Percentiles rank a stretch among this genome's conserved stretches.
Conservation (phyloP, 148 eudicot species). For the Suaeda aralocaspica region DNA sequence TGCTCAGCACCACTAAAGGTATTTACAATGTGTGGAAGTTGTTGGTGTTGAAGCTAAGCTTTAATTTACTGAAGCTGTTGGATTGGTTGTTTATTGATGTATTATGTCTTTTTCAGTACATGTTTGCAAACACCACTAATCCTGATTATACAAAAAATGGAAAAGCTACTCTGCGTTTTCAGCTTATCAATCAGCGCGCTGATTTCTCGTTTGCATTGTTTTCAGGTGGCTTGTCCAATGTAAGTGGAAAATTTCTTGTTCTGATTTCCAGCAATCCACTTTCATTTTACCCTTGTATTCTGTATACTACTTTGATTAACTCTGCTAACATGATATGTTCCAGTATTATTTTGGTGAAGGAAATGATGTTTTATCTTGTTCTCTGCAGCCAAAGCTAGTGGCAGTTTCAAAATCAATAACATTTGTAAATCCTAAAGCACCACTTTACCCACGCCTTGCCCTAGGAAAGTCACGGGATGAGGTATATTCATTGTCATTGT, state of each 20-base stretch:
- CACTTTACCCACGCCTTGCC: conserved; percentile 81
- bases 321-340: not conserved
- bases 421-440: conserved; percentile 55
- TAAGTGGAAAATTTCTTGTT: conserved; percentile 26
- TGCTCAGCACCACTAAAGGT: conserved; percentile 93
- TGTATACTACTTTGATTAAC: not conserved
- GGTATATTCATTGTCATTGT: conserved; percentile 37
- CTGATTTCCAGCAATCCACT: not conserved
- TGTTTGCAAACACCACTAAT: conserved; percentile 47
- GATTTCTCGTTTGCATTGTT: conserved; percentile 89
- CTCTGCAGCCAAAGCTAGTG: conserved; percentile 33
- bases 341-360: not conserved
- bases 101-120: conserved; percentile 51
- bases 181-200: conserved; percentile 85
- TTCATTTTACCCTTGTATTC: too few species aligned
- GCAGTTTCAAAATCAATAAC: conserved; percentile 35
- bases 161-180: conserved; percentile 49
- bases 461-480: conserved; percentile 72
- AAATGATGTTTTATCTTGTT: conserved; percentile 9
- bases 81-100: not conserved
- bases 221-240: conserved; percentile 71
- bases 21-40: not conserved
- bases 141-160: conserved; percentile 54
- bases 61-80: not conserved
- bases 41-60: not conserved